Conservation (phyloP, 495 filamentous ascomycete genomes). For the Trichoderma reesei region DNA sequence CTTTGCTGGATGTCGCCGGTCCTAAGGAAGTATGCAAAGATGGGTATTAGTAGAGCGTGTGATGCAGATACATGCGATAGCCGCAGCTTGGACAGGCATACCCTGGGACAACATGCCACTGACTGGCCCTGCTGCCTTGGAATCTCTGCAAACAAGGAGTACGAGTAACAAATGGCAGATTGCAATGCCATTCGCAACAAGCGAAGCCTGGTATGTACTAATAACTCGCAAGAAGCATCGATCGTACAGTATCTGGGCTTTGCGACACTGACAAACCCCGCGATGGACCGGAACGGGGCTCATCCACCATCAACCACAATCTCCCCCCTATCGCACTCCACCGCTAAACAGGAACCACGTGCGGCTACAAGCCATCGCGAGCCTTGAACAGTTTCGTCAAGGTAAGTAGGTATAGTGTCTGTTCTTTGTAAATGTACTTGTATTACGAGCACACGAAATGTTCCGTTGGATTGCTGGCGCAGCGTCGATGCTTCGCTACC, state of each 20-base stretch:
- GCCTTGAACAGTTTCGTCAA: too few species aligned
- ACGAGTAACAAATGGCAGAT: too few species aligned
- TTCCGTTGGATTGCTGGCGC: too few species aligned
- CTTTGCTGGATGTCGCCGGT: neutral
- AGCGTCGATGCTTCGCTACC: too few species aligned
- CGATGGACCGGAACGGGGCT: too few species aligned
- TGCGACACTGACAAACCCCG: too few species aligned
- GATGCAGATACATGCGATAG: neutral
- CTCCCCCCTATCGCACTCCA: neutral
- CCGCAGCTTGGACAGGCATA: neutral
- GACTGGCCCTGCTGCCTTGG: neutral
- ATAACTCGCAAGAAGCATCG: too few species aligned
- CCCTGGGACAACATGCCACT: neutral
- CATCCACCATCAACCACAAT: too few species aligned
- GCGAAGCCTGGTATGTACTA: too few species aligned
- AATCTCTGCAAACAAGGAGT: too few species aligned
- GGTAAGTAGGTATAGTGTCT: neutral
- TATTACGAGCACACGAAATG: too few species aligned
- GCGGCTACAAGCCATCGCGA: neutral
- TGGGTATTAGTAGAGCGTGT: neutral
- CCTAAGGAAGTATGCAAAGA: constrained; percentile 5
- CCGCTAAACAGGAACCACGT: neutral
- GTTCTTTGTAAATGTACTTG: neutral
- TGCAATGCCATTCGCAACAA: too few species aligned
- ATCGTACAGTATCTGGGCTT: neutral